A percentile compares a stretch with the other conserved stretches of the same genome.
phyloP scores from a whole-genome alignment of 225 moss, liverwort and hornwort species.

The Ulota crispa region DNA sequence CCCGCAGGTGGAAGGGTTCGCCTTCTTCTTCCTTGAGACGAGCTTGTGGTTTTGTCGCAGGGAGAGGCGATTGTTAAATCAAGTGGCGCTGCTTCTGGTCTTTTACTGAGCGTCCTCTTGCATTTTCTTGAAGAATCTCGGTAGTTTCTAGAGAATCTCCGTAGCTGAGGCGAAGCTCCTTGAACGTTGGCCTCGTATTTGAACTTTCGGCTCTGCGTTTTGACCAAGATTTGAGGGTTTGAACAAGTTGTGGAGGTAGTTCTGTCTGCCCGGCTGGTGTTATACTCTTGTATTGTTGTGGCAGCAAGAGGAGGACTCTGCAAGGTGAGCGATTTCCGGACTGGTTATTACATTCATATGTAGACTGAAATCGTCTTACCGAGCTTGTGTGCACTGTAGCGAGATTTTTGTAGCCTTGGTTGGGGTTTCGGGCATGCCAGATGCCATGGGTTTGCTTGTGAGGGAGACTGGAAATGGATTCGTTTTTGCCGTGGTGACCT shows the following conservation, averaged over 20 bases:
- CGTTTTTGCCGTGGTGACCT: neutral
- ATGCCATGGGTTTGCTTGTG: neutral
- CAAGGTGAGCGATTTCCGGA: constrained; percentile 14
- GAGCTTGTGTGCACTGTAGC: neutral
- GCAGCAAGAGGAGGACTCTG: neutral
- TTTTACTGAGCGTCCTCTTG: neutral
- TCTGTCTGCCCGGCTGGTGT: neutral
- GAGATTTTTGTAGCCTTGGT: neutral
- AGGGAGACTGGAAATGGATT: neutral
- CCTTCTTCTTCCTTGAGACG: neutral
- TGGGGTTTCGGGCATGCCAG: neutral
- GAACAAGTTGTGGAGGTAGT: constrained; percentile 3
- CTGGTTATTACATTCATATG: neutral
- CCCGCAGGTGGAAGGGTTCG: neutral
- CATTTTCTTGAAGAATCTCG: neutral
- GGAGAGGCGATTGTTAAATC: neutral
- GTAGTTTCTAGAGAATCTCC: neutral
- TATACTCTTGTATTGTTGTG: neutral
- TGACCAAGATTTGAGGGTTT: constrained; percentile 12
- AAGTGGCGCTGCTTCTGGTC: neutral
- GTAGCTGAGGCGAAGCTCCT: neutral
- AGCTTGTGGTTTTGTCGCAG: neutral
- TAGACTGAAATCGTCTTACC: neutral
- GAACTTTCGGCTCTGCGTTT: neutral
- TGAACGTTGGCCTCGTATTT: neutral